These are phyloP conservation scores for Stropharia rugosoannulata DNA, from an alignment of 768 basidiomycete species.

Conservation along the genomic window DNA sequence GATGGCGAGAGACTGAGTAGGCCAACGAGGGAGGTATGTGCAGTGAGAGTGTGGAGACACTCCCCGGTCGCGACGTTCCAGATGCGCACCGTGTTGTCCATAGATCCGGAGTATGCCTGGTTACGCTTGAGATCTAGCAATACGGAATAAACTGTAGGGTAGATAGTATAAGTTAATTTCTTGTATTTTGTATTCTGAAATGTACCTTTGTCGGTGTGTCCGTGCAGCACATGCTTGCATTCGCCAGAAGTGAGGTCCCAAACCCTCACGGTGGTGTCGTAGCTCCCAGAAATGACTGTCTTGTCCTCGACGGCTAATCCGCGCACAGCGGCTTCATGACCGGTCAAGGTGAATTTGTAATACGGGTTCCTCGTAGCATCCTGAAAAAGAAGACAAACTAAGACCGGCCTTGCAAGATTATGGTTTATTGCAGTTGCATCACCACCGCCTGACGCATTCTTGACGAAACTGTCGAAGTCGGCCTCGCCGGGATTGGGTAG, in stretches of 20 bases:
- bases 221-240: no score
- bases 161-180: no score
- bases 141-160: no score
- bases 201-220: no score
- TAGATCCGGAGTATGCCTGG: background rate
- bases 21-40: no score
- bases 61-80: background rate
- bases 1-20: no score
- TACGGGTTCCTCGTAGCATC: slow-evolving; percentile 82
- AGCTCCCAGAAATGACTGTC: slow-evolving; percentile 91
- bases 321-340: slow-evolving; percentile 92
- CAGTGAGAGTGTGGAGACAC: no score
- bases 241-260: slow-evolving; percentile 74
- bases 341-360: slow-evolving; percentile 79
- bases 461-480: slow-evolving; percentile 67
- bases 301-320: slow-evolving; percentile 87
- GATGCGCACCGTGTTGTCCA: background rate
- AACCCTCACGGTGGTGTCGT: slow-evolving; percentile 91
- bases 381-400: slow-evolving; percentile 11
- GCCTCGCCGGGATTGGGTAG: slow-evolving; percentile 62
- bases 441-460: slow-evolving; percentile 50
- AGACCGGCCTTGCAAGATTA: background rate
- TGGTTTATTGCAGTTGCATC: slow-evolving; percentile 46
- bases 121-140: no score
- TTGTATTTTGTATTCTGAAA: no score